Base-by-base conservation (phyloP, 768 basidiomycete genomes). In the Leccinum uliginosum region DNA sequence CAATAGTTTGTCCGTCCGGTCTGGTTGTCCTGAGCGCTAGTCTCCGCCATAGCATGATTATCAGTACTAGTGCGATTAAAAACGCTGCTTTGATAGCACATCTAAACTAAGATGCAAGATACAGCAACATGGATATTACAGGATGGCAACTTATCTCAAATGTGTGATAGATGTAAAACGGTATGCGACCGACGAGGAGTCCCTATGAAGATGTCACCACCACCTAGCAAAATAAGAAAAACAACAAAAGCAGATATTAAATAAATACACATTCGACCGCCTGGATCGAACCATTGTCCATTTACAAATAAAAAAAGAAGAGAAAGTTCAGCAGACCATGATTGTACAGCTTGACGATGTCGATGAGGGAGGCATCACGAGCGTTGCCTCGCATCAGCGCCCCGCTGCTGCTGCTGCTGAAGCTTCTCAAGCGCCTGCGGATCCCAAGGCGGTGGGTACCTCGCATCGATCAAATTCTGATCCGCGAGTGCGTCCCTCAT, bases 401-500 rank as follows among this genome's bases (percentile, higher is more conserved):
- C 60, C n/a, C n/a, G n/a, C 58, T 47, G 69, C 53, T 70, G 64
- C 14, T 71, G 65, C 50, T 59, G 67, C 47, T 73, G 51, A 27
- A 73, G 38, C 40, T 58, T 65, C 54, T 73, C 69, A 12, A 71
- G 60, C 10, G 70, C 71, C 62, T 78, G 80, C 40, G 73, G 79
- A 58, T 86, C 85, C 85, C 85, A 86, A 32, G 90, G 89, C 1
- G 88, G 83, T 11, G 89, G 89, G 56, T 75, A 74, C 43, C 88
- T 78, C 15, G 82, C 79, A 63, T 92, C 90, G 45, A 83, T 85
- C 26, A 92, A 78, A 62, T 91, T 92, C 74, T 86, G 80, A 68
- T 92, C 90, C 3, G 87, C 84, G 19, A 85, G 80, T 1, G 87
- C 90, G 64, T 92, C 89, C 50, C 82, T 83, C 58, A 91, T 68